Evolutionary conservation across 192 early-diverging fungal genomes (phyloP), one percentile per base, ranked within the genome.

Genomic region (Linderina pennispora): DNA sequence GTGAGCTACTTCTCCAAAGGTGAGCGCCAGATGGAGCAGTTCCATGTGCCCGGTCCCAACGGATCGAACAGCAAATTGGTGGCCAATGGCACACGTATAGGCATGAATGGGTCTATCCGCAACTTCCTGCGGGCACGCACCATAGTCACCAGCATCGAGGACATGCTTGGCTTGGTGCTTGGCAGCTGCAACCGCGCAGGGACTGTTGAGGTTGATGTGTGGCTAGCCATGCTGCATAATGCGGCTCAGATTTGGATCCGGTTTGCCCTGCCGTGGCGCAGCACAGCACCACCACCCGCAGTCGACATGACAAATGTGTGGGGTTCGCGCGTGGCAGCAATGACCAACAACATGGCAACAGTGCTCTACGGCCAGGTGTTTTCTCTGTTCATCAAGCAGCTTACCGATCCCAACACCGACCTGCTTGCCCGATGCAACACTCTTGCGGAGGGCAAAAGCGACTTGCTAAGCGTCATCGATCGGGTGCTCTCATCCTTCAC

Each of bases 251-350:
- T 62, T 3, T 69, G 65, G 65, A 40, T 57, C 22, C 48, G 65
- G 19, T 69, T 62, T 31, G 43, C 47, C 8, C 56, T 69, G 65
- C 65, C 65, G 15, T 69, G 65, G 65, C 53, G n/a, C n/a, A n/a
- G n/a, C n/a, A n/a, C n/a, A n/a, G n/a, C n/a, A n/a, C n/a, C n/a
- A n/a, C n/a, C n/a, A n/a, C n/a, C n/a, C n/a, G n/a, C n/a, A n/a
- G n/a, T n/a, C n/a, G 62, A 53, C 8, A 47, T 65, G 11, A 53
- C 64, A 42, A 43, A 47, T 16, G 37, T 55, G 10, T 71, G 68
- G 68, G 43, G 49, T 40, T 50, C 45, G 40, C 60, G 68, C 5
- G 48, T 71, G n/a, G 48, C 47, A 21, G 40, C 64, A 22, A 63
- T 64, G 44, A 36, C 53, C 16, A 64, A 63, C 33, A 40, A 48